A percentile compares a stretch with the other conserved stretches of the same genome.
phyloP scores from a whole-genome alignment of 129 eudicot genomes.

The Artemisia annua region DNA sequence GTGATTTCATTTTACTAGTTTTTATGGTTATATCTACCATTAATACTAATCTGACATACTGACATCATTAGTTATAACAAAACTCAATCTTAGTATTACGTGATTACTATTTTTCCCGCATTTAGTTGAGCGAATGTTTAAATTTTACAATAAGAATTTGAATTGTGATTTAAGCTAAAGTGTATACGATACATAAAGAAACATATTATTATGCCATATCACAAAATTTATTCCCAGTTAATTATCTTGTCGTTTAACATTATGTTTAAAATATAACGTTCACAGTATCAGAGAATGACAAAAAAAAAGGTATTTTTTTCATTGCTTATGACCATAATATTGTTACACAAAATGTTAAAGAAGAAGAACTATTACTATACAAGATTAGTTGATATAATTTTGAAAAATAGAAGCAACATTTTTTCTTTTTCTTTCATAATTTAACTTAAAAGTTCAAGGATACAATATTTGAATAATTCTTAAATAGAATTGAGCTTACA shows the following conservation, averaged over 20 bases:
- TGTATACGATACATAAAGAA: no score
- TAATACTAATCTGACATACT: not conserved
- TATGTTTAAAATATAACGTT: not conserved
- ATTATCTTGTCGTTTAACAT: not conserved
- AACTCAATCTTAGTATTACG: not conserved
- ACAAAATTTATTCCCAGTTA: not conserved
- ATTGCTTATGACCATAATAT: constrained; percentile 12
- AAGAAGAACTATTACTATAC: no score
- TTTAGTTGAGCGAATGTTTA: not conserved
- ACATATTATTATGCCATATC: not conserved
- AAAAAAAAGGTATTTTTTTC: constrained; percentile 1
- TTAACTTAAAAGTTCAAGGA: no score
- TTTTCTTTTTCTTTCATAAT: no score
- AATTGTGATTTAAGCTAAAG: not conserved
- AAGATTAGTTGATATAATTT: no score
- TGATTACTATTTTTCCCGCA: not conserved
- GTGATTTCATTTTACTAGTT: no score
- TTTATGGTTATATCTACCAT: no score
- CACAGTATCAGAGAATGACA: not conserved
- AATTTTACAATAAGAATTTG: not conserved
- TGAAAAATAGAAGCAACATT: no score
- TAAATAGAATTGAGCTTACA: no score
- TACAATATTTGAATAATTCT: no score
- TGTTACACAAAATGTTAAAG: no score
- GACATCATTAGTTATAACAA: no score